Evolutionary conservation across 139 green algal species (phyloP).

Genomic region (Dunaliella primolecta): DNA sequence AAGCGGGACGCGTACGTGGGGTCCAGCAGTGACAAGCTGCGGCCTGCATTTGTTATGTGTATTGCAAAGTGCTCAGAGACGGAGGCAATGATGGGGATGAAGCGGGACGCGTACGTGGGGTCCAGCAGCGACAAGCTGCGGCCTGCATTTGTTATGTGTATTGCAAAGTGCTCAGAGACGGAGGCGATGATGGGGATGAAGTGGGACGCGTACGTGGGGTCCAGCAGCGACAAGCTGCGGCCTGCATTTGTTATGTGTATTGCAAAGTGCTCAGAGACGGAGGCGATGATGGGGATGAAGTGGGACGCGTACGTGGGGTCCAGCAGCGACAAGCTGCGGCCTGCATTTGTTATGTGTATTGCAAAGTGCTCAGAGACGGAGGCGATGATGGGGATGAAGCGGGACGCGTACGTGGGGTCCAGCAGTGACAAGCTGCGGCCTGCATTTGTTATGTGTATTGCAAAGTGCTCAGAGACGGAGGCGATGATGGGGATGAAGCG

Average conservation of each 20-base stretch:
- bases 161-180: conserved; percentile 73
- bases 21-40: conserved; percentile 87
- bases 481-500: conserved; percentile 98
- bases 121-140: neutral
- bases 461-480: conserved; percentile 86
- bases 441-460: conserved; percentile 18
- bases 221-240: conserved; percentile 83
- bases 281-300: neutral
- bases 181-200: conserved; percentile 97
- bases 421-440: conserved; percentile 84
- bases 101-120: conserved; percentile 77
- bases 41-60: conserved; percentile 43
- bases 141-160: neutral
- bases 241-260: conserved; percentile 40
- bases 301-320: neutral
- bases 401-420: conserved; percentile 93
- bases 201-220: conserved; percentile 94
- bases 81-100: conserved; percentile 96
- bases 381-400: conserved; percentile 98
- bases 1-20: conserved; percentile 95
- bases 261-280: neutral
- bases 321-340: neutral
- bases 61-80: conserved; percentile 84
- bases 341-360: too few species aligned
- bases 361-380: conserved; percentile 88